Evolutionary conservation across 768 basidiomycete genomes (phyloP).

Genomic region (Pleurotus platypus): DNA sequence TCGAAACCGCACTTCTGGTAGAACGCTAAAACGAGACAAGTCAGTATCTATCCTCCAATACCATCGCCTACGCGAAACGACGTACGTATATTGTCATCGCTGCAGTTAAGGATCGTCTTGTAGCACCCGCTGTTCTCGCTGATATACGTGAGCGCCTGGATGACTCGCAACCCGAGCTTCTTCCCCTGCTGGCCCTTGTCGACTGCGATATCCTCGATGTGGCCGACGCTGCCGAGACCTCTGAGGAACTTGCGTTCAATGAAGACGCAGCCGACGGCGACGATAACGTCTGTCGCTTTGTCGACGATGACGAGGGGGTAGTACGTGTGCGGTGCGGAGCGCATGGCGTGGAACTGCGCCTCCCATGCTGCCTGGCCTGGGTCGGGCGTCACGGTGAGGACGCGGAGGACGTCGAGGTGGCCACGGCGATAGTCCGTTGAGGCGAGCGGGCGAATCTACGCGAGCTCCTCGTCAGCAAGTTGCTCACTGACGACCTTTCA

Average conservation of each 20-base stretch:
- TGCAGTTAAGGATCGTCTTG: constrained; percentile 98
- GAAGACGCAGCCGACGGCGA: constrained; percentile 80
- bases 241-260: constrained; percentile 95
- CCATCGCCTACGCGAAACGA: constrained; percentile 13
- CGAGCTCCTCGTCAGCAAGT: too few relatives aligned
- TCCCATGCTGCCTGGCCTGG: constrained; percentile 65
- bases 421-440: constrained; percentile 79
- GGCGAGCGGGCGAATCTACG: constrained; percentile 85
- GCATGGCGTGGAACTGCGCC: constrained; percentile 62
- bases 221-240: constrained; percentile 81
- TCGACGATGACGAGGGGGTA: constrained; percentile 83
- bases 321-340: constrained; percentile 60
- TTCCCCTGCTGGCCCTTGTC: constrained; percentile 85
- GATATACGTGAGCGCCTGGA: constrained; percentile 81
- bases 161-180: constrained; percentile 84
- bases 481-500: too few relatives aligned
- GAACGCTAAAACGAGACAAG: constrained; percentile 58
- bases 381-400: constrained; percentile 71
- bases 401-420: constrained; percentile 79
- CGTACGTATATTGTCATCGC: constrained; percentile 86
- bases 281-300: constrained; percentile 70
- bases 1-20: constrained; percentile 94
- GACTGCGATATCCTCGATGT: constrained; percentile 98
- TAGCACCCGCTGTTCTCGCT: constrained; percentile 82
- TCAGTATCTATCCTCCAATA: constrained; percentile 3